A percentile compares a stretch with the other conserved stretches of the same genome.
These are phyloP conservation scores for Balakata baccata DNA, from an alignment of 345 rosid genomes.

Conservation along the genomic window DNA sequence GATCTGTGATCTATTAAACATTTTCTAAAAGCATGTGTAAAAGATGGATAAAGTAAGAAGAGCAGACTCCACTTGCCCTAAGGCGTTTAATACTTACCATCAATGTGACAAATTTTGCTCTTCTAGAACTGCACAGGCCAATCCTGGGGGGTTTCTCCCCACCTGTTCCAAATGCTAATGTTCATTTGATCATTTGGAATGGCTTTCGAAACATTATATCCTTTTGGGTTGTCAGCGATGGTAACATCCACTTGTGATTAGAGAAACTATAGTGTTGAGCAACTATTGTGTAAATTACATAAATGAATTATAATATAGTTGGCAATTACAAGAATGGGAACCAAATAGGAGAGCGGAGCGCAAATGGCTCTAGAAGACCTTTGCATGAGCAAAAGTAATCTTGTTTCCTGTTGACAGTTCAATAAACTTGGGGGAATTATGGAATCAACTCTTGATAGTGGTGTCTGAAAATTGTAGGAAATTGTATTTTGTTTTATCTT, in stretches of 20 bases:
- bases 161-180: conserved; percentile 5
- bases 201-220: not conserved
- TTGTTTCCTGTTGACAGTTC: not conserved
- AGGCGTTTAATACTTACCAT: conserved; percentile 57
- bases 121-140: conserved; percentile 30
- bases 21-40: conserved; percentile 13
- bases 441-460: not conserved
- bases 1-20: not conserved
- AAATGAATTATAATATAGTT: not conserved
- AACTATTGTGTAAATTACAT: not conserved
- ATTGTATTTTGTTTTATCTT: not conserved
- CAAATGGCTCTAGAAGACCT: not conserved
- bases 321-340: not conserved
- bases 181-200: not conserved
- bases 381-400: not conserved
- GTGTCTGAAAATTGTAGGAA: not conserved
- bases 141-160: conserved; percentile 31
- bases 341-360: not conserved
- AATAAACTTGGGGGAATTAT: not conserved
- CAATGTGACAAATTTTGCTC: conserved; percentile 49
- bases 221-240: not conserved
- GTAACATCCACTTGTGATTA: not conserved
- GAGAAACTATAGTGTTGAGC: not conserved
- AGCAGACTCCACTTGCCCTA: conserved; percentile 38
- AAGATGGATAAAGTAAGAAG: conserved; percentile 41